phyloP scores from a whole-genome alignment of 345 rosid species.

The Acer negundo region DNA sequence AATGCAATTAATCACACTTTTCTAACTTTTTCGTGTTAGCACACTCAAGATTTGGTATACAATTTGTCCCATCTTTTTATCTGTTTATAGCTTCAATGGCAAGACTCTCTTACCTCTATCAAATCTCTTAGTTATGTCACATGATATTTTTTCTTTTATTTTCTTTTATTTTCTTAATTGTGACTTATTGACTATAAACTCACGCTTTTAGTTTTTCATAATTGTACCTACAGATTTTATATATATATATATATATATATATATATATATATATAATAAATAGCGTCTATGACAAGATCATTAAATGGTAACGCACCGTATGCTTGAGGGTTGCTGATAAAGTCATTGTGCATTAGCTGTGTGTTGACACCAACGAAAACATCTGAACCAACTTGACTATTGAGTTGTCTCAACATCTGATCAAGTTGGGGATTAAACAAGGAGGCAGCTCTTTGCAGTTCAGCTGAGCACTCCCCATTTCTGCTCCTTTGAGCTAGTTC shows the following conservation, averaged over 20 bases:
- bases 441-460: slow-evolving; percentile 62
- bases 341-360: slow-evolving; percentile 45
- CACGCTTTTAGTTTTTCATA: not conserved
- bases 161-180: not conserved
- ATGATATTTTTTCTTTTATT: too few relatives aligned
- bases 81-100: not conserved
- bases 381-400: slow-evolving; percentile 36
- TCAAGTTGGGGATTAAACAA: slow-evolving; percentile 64
- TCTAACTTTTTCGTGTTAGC: not conserved
- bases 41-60: not conserved
- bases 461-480: slow-evolving; percentile 55
- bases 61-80: not conserved
- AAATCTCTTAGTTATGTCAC: not conserved
- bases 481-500: slow-evolving; percentile 61
- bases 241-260: too few relatives aligned
- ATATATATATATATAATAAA: too few relatives aligned
- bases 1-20: not conserved
- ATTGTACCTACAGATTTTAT: too few relatives aligned
- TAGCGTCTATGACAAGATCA: too few relatives aligned
- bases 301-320: slow-evolving; percentile 40
- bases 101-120: not conserved
- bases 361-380: slow-evolving; percentile 66
- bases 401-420: slow-evolving; percentile 53
- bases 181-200: too few relatives aligned
- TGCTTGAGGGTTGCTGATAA: slow-evolving; percentile 53